Base-by-base conservation (phyloP, 148 eudicot genomes). In the Vaccinium myrtillus region DNA sequence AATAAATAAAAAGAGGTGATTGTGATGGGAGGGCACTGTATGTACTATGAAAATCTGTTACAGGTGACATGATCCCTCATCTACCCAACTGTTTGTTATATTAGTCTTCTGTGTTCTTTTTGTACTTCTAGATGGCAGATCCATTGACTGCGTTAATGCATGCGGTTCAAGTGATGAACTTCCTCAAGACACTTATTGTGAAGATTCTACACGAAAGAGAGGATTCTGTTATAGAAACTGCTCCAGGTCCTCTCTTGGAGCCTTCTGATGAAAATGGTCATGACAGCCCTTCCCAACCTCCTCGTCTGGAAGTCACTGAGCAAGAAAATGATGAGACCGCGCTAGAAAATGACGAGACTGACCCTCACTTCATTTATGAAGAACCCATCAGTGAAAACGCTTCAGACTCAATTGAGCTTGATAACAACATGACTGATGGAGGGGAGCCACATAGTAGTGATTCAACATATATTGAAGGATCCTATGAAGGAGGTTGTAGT, bases 121-220 rank as follows among this genome's bases (percentile, higher is more conserved):
- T 79, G 19, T 4, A 11, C 27, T 81, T 88, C 87, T 90, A 97
- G 98, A 95, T 95, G 98, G 93, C 93, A 13, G 99, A 97, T 89
- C 98, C 98, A 74, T 87, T 95, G 86, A 97, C 98, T 48, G 99
- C 98, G 58, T 85, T 97, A 90, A 97, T 94, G 97, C 91, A 95
- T 51, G 98, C 94, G 8, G 98, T 97, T 78, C 93, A 90, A 91
- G 98, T 97, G 82, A 97, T 97, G 98, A 97, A 97, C 89, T 97
- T 97, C 85, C 96, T 97, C 58, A 97, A 93, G 91, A 90, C 98
- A 76, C 96, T 97, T 6, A 93, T 97, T 30, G 91, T 90, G 74
- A 97, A 92, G 86, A 89, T 92, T 43, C 65, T 97, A 65, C 86
- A 86, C 48, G 98, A 92, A 82, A 90, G 98, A 87, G 93, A 92